Conservation (phyloP, 2,329 filamentous ascomycete species). For the Fusarium acutatum region DNA sequence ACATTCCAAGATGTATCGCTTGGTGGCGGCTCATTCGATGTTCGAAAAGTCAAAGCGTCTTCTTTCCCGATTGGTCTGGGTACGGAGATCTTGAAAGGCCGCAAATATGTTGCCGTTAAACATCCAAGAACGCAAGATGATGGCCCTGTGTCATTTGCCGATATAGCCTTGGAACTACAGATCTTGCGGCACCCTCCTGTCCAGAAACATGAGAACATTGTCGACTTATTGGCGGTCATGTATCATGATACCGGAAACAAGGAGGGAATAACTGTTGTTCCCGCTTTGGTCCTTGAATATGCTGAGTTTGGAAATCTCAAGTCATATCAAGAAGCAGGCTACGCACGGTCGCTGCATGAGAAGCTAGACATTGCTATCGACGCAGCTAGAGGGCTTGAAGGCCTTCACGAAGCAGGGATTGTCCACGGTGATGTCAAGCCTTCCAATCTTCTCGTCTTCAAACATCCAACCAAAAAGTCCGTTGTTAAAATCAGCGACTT, state of each 20-base stretch:
- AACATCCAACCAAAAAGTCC: not conserved
- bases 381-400: not conserved
- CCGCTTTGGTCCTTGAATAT: not conserved
- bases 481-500: not conserved
- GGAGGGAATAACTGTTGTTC: not conserved
- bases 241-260: not conserved
- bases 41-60: not conserved
- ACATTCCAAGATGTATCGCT: not conserved
- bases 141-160: not conserved
- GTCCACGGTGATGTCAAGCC: not conserved
- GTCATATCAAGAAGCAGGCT: constrained; percentile 1
- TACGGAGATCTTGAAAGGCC: not conserved
- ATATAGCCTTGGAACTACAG: not conserved
- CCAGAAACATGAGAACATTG: not conserved
- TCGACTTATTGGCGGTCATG: not conserved
- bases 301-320: not conserved
- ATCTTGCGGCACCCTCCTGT: not conserved
- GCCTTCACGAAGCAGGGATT: not conserved
- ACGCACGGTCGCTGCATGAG: not conserved
- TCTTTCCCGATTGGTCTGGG: not conserved
- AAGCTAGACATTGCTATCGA: not conserved
- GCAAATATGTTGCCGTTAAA: not conserved
- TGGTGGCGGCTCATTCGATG: not conserved
- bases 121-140: not conserved
- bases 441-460: not conserved